These are phyloP conservation scores for Tetracentron sinense DNA, from an alignment of 164 flowering plant species.

Conservation along the genomic window DNA sequence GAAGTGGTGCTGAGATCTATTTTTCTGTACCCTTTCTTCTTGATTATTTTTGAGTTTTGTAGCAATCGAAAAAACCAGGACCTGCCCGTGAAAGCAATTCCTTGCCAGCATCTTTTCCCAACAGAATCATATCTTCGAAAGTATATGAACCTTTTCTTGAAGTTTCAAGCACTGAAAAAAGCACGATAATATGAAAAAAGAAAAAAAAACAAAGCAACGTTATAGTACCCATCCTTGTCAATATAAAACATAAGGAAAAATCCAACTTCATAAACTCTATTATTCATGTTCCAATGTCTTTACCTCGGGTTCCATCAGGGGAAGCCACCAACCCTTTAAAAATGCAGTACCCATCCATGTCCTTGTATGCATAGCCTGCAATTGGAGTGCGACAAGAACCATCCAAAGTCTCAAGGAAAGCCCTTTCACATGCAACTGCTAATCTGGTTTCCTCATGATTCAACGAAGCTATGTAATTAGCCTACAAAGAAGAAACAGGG, in stretches of 20 bases:
- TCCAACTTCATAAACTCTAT: too few relatives aligned
- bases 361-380: constrained; percentile 86
- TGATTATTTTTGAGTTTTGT: not conserved
- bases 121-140: constrained; percentile 67
- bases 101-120: constrained; percentile 94
- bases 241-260: too few relatives aligned
- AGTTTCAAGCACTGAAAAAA: constrained; percentile 79
- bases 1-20: not conserved
- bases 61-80: constrained; percentile 62
- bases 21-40: not conserved
- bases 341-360: constrained; percentile 66
- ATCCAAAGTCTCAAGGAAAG: constrained; percentile 79
- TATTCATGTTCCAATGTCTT: not conserved
- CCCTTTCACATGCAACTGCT: constrained; percentile 91
- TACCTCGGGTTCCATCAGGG: constrained; percentile 90
- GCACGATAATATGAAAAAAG: not conserved
- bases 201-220: not conserved
- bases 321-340: constrained; percentile 95
- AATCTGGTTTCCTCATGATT: constrained; percentile 94
- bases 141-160: constrained; percentile 70
- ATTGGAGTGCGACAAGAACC: constrained; percentile 98
- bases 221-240: too few relatives aligned
- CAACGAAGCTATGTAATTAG: constrained; percentile 65
- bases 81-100: constrained; percentile 84
- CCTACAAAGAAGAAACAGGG: constrained; percentile 47